phyloP scores from a whole-genome alignment of 177 flowering plant genomes.

The Tripterygium wilfordii region DNA sequence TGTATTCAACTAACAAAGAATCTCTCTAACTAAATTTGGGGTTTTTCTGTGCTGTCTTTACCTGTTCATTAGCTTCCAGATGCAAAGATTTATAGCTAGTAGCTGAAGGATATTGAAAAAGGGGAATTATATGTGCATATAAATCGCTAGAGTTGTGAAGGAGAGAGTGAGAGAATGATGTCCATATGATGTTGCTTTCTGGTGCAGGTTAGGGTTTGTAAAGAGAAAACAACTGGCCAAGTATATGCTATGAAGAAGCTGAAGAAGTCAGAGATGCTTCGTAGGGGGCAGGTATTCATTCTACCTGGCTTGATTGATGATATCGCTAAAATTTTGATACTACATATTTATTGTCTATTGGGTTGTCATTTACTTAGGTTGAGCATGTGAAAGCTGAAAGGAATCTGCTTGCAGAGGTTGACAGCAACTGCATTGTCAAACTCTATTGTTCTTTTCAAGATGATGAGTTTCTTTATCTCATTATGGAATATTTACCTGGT shows the following conservation, averaged over 20 bases:
- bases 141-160: no score
- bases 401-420: slow-evolving; percentile 84
- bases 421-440: slow-evolving; percentile 79
- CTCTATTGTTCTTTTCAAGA: slow-evolving; percentile 85
- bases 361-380: slow-evolving; percentile 31
- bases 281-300: slow-evolving; percentile 66
- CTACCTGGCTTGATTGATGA: slow-evolving; percentile 1
- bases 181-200: slow-evolving; percentile 6
- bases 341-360: slow-evolving; percentile 4
- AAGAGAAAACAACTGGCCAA: slow-evolving; percentile 55
- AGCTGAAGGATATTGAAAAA: no score
- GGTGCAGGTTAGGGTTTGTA: slow-evolving; percentile 62
- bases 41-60: no score
- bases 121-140: no score
- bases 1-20: no score
- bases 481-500: slow-evolving; percentile 85
- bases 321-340: slow-evolving; percentile 1
- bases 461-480: slow-evolving; percentile 71
- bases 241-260: slow-evolving; percentile 87
- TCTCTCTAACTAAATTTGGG: no score
- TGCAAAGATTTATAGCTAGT: no score
- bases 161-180: no score
- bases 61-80: no score
- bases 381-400: slow-evolving; percentile 86
- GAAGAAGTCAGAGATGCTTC: slow-evolving; percentile 83